Evolutionary conservation across 495 filamentous ascomycete species (phyloP), one percentile per base, ranked within the genome.

Genomic region (Aspergillus coremiiformis): DNA sequence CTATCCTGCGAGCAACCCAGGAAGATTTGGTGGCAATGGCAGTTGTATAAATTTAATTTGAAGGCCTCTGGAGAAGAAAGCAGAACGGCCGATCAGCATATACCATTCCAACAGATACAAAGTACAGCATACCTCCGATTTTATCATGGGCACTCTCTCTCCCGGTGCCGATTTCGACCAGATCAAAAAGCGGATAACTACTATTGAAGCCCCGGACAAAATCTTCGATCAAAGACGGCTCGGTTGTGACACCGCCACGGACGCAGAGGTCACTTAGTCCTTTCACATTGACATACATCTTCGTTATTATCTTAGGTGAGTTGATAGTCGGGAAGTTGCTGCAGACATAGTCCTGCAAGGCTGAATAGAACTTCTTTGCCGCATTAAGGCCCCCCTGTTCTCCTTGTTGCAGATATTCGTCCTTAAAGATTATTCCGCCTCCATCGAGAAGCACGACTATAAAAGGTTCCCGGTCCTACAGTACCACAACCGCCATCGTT

Each of bases 151-250:
- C 84, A 39, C 78, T 74, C 52, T 87, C 84, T 61, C 87, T 84
- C 20, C 81, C 79, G 43, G 75, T 63, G 32, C 86, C 86, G 39
- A 89, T 78, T 64, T 93, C 87, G 33, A 90, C 68, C 66, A 89
- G 85, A 60, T 90, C 85, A 59, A 87, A 89, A 2, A 78, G 74
- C 4, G 79, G 74, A 54, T 80, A 81, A 44, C 76, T 82, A 59
- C 83, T 83, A 60, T 86, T 90, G 70, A 93, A 90, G 11, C 87
- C 89, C 15, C 81, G 72, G 22, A 80, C 78, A 64, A 94, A 94
- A 23, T 87, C 80, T 48, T 82, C 77, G 29, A 90, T 62, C 22
- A 72, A 59, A 14, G 64, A 61, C 5, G 78, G 66, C 33, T 74
- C 75, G 5, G 75, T 68, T 9, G 84, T 62, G 26, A 81, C 70